Evolutionary conservation across 2,329 filamentous ascomycete genomes (phyloP), one percentile per base, ranked within the genome.

Genomic region (Pseudogymnoascus sp.): DNA sequence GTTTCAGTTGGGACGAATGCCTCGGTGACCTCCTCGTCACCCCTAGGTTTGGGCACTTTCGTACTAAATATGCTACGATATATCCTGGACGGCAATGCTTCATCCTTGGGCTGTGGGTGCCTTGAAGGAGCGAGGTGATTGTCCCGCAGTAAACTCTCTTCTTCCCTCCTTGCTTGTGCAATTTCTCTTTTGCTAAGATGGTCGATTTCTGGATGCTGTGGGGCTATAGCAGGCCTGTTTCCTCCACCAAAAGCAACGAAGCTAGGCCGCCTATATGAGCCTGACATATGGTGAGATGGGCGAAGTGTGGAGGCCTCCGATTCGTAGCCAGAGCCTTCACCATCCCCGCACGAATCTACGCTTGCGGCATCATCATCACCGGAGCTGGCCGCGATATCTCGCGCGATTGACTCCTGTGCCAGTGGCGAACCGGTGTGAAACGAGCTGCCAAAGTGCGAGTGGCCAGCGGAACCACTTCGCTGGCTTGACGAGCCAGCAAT

Each of bases 161-260:
- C 83, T 3, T 81, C 82, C 41, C 80, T 72, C 28, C 80, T 77
- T 18, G 80, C 81, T 66, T 80, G 77, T 66, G 79, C 78, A 64
- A 76, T 75, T 68, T 87, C 84, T 6, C 76, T 69, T 55, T 76
- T 75, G 12, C 80, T 84, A 60, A 85, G 71, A 56, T 65, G 68
- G 26, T 74, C 69, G 2, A 77, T 73, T 15, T 76, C 75, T 12
- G 61, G 62, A 8, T 70, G 70, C 55, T 78, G 76, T 3, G 83
- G 82, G 23, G 89, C 80, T 61, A 95, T 78, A 3, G 86, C 82
- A 3, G 87, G 85, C 59, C 90, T 79, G 1, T 84, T 80, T 21
- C 86, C 85, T 10, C 86, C 88, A 58, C 85, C 86, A 62, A 82
- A 89, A 28, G 86, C 85, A 41, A 94, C 85, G 69, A 86, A 88